phyloP scores from a whole-genome alignment of 192 early-diverging fungal genomes.

The Helicostylum pulchrum region DNA sequence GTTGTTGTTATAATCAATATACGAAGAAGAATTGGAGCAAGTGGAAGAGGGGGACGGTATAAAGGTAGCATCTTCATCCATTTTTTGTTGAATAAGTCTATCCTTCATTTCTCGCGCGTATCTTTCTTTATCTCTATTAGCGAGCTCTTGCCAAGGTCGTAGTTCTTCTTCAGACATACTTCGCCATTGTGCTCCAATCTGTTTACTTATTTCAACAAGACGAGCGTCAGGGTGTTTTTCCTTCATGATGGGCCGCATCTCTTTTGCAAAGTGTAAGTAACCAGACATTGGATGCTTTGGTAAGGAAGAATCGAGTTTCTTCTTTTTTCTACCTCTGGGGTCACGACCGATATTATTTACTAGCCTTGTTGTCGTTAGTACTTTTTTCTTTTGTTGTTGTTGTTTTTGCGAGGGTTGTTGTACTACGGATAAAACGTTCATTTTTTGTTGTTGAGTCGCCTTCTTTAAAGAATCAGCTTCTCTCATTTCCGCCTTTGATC shows the following conservation, averaged over 20 bases:
- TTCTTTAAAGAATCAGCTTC: slow-evolving; percentile 39
- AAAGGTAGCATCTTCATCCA: neutral
- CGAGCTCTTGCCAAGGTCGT: slow-evolving; percentile 48
- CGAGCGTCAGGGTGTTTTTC: slow-evolving; percentile 61
- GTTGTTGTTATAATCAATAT: neutral
- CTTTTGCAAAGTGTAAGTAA: slow-evolving; percentile 72
- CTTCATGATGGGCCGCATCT: slow-evolving; percentile 61
- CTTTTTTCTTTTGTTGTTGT: slow-evolving; percentile 4
- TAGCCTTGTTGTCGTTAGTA: neutral
- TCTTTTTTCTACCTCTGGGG: slow-evolving; percentile 55
- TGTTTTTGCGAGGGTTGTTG: neutral
- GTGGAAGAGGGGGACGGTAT: neutral
- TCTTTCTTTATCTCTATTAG: slow-evolving; percentile 58
- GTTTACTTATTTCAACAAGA: slow-evolving; percentile 69
- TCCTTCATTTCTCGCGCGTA: slow-evolving; percentile 64
- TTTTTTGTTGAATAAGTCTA: slow-evolving; percentile 18
- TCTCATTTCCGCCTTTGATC: slow-evolving; percentile 56
- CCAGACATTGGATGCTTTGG: slow-evolving; percentile 88
- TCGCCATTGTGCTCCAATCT: slow-evolving; percentile 69
- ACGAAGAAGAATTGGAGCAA: neutral
- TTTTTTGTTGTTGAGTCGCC: slow-evolving; percentile 11
- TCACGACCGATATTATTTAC: slow-evolving; percentile 16
- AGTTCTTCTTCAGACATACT: slow-evolving; percentile 49
- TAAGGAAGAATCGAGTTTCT: slow-evolving; percentile 63
- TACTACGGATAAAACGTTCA: neutral